Evolutionary conservation across 2,329 filamentous ascomycete genomes (phyloP), one percentile per base, ranked within the genome.

Genomic region (Calonectria crousiana): DNA sequence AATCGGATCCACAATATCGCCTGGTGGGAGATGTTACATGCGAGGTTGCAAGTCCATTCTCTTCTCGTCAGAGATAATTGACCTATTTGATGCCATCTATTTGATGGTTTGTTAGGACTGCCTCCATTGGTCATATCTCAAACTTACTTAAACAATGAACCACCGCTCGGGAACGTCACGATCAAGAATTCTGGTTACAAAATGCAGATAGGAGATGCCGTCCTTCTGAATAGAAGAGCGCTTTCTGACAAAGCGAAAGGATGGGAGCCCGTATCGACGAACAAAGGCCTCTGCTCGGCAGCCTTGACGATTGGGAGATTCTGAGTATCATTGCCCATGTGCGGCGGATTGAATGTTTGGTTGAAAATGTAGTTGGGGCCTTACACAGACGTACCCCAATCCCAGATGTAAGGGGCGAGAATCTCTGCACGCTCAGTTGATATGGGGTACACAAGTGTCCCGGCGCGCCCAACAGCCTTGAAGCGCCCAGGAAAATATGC

Each of bases 381-480:
- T 30, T 2, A 26, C 11, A 52, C 49, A 23, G 26, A 30, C 14
- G 49, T 28, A 18, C 14, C 26, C 49, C 49, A 52, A 14, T 16
- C 14, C 6, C 2, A 13, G 23, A 30, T 23, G 14, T 52, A 52
- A 13, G 49, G 49, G 11, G 26, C 26, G 30, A 52, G 2, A 6
- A 52, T 52, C 8, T 52, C 49, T 2, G 30, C 2, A 6, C 6
- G 1, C 26, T 52, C 49, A 30, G 23, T 23, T 11, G 9, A 51
- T 1, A 0, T 18, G 26, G 49, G 1, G 4, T 14, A 3, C 4
- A n/a, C n/a, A n/a, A n/a, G n/a, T n/a, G n/a, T n/a, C n/a, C n/a
- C n/a, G n/a, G n/a, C n/a, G n/a, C n/a, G n/a, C n/a, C n/a, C n/a
- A n/a, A n/a, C n/a, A n/a, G n/a, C n/a, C n/a, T n/a, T n/a, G n/a